These are phyloP conservation scores for Saccharomyces hybrid DNA, from an alignment of 1,139 yeast species.

Conservation along the genomic window DNA sequence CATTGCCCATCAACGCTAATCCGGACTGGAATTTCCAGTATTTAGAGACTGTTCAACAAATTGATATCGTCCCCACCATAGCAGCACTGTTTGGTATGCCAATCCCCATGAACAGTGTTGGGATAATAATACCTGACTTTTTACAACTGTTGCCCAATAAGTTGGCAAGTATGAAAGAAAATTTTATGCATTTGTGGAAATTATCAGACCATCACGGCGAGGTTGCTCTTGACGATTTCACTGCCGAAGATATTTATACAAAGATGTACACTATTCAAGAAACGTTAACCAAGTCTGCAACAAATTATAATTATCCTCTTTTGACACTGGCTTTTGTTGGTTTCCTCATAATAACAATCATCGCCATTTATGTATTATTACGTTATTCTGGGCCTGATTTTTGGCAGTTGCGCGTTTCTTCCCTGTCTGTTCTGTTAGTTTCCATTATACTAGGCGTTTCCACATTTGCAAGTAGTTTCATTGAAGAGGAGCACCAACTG, in stretches of 20 bases:
- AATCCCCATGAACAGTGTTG: conserved; percentile 79
- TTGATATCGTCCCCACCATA: conserved; percentile 83
- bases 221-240: conserved; percentile 6
- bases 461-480: conserved; percentile 78
- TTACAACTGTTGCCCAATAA: conserved; percentile 45
- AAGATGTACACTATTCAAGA: conserved; percentile 47
- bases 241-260: conserved; percentile 31
- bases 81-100: conserved; percentile 68
- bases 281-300: conserved; percentile 55
- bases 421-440: conserved; percentile 10
- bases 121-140: conserved; percentile 55
- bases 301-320: conserved; percentile 56
- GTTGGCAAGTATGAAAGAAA: conserved; percentile 41
- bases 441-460: conserved; percentile 35
- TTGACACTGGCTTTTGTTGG: conserved; percentile 43
- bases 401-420: conserved; percentile 2
- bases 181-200: conserved; percentile 50
- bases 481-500: conserved; percentile 92
- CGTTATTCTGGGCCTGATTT: conserved; percentile 2
- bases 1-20: conserved; percentile 39
- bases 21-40: conserved; percentile 37
- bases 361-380: conserved; percentile 9
- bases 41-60: conserved; percentile 55
- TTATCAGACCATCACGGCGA: conserved; percentile 18
- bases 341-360: conserved; percentile 31